Base-by-base conservation (phyloP, 345 rosid genomes). In the Populus deltoides region DNA sequence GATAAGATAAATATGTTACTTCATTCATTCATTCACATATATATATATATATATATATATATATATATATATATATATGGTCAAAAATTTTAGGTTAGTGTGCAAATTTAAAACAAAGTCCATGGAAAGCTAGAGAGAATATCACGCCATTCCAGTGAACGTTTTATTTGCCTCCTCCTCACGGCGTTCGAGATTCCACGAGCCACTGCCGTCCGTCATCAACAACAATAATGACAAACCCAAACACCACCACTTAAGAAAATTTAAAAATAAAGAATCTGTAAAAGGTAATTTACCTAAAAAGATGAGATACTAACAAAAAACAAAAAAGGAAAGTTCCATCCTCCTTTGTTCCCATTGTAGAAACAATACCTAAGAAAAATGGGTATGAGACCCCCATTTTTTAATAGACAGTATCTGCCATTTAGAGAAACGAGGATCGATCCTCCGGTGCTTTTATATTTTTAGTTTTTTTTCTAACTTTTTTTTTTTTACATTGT, bases 161-260 rank as follows among this genome's bases (percentile, higher is more conserved):
- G 45, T 65, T 78, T 78, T 38, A 11, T n/a, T 16, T 68, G 11
- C 27, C 75, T 74, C 41, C 47, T 43, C 38, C 43, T 47, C 90
- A 82, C 91, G 77, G 79, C 77, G 31, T 75, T 81, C 92, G 87
- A 92, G 90, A 89, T 81, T 79, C 87, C 97, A 91, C 97, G 94
- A 85, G 84, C 81, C 78, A 33, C 81, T 76, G 86, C 85, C 94
- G 83, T 84, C 92, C 36, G 81, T 78, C 86, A 55, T 71, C 78
- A 38, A 36, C 85, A 9, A 75, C 59, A 24, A 27, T 20, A 53
- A 10, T 10, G 20, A 27, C 53, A n/a, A 3, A 51, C 27, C 11
- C 70, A 18, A 31, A 47, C 1, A 17, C 66, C 35, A 4, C 63
- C 51, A 6, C 22, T 15, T 6, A 10, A 6, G 27, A 22, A 17